Base-by-base conservation (phyloP, 169 alveolate genomes). In the Babesia bovis region DNA sequence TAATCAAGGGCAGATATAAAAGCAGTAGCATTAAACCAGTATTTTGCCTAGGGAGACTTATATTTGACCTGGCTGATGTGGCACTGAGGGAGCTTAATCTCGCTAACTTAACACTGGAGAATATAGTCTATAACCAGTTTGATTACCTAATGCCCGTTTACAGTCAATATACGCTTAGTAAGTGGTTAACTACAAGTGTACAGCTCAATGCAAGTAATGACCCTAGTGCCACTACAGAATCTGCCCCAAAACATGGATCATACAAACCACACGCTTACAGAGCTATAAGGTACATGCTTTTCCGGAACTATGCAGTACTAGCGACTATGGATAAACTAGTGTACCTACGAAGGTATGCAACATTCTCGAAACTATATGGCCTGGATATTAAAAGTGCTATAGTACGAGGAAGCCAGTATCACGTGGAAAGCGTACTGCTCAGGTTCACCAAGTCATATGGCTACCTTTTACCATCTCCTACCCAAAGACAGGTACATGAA, bases 401-500 rank as follows among this genome's bases (percentile, higher is more conserved):
- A 17, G 81, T 66, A 28, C 56, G 89, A 32, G 89, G 89, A 25
- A 66, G 85, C n/a, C 89, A 82, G 52, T 82, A 55, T 49, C 79
- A 73, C 42, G 75, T 66, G 36, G 89, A 82, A 40, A 73, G 85
- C 21, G 67, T 82, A 51, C 82, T 82, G 26, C 25, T 82, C 21
- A 56, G 81, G 26, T 41, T 82, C 49, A 59, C 73, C 51, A 65
- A 73, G 68, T 67, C 65, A 25, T 56, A 45, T 53, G 58, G 65
- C 65, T 82, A 32, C 63, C 49, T 82, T 28, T 32, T 82, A 56
- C 81, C 79, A 26, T 84, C 84, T 17, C 86, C 86, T 26, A 66
- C 83, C 9, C 57, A 52, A 21, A 53, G 68, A n/a, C 86, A 91
- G 90, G 92, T 91, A 47, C 85, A 89, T 42, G 84, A 82, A 56